A percentile compares a stretch with the other conserved stretches of the same genome.
Conservation (phyloP, 306 rosid genomes). For the Quercus suber region DNA sequence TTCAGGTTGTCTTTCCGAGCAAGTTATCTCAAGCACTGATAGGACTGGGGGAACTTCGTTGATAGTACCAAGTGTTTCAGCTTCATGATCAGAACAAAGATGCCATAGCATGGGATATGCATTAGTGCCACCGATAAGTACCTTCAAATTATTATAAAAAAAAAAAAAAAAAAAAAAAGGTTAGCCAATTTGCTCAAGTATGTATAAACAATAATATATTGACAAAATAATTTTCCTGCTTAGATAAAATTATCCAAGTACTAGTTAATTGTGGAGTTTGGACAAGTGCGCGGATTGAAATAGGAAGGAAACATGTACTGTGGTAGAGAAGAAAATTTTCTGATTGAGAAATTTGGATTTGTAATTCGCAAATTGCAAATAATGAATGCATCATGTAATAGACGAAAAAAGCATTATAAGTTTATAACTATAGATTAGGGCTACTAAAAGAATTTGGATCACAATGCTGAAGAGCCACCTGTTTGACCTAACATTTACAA, state of each 20-base stretch:
- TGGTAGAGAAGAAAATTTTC: neutral
- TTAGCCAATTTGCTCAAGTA: slow-evolving; percentile 19
- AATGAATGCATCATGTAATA: neutral
- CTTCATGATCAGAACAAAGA: slow-evolving; percentile 73
- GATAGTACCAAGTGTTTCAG: slow-evolving; percentile 70
- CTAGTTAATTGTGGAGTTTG: neutral
- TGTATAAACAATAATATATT: neutral
- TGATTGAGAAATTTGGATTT: neutral
- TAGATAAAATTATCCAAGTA: neutral
- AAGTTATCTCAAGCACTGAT: slow-evolving; percentile 49
- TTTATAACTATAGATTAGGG: neutral
- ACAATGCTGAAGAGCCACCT: neutral
- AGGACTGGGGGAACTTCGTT: slow-evolving; percentile 55
- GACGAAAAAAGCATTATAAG: neutral
- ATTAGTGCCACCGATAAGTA: slow-evolving; percentile 75
- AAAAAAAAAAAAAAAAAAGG: slow-evolving; percentile 24
- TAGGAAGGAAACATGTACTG: neutral
- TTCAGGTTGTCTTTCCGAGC: slow-evolving; percentile 11
- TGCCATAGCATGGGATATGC: slow-evolving; percentile 93
- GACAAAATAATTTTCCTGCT: neutral
- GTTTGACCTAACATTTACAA: neutral
- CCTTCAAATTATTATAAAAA: slow-evolving; percentile 65
- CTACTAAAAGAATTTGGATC: neutral
- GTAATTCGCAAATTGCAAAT: neutral
- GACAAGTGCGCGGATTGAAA: neutral